Evolutionary conservation across 768 basidiomycete species (phyloP).

Genomic region (Termitomyces eurrhizus): DNA sequence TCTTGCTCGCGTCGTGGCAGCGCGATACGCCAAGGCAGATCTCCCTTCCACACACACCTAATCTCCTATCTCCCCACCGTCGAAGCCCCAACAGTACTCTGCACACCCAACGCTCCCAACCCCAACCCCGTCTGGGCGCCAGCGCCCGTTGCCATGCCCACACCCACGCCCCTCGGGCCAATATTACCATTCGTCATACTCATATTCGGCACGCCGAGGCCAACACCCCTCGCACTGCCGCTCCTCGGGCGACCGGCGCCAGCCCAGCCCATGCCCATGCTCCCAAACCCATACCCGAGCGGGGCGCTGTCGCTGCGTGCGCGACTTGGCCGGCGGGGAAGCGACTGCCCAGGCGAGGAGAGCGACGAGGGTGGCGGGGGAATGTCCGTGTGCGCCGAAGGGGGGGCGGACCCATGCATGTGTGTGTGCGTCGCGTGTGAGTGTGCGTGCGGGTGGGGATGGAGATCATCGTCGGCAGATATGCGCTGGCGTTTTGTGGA

Average conservation of each 20-base stretch:
- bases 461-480: constrained; percentile 28
- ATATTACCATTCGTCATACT: constrained; percentile 27
- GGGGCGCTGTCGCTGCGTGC: constrained; percentile 69
- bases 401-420: constrained; percentile 15
- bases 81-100: neutral
- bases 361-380: constrained; percentile 26
- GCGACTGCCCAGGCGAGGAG: constrained; percentile 7
- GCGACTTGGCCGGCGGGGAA: constrained; percentile 29
- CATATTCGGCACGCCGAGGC: constrained; percentile 26
- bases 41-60: neutral
- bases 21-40: neutral
- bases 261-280: constrained; percentile 7
- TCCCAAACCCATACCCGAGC: constrained; percentile 39
- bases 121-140: neutral
- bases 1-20: neutral
- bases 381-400: constrained; percentile 22
- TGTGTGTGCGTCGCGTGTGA: neutral
- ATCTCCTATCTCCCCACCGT: neutral
- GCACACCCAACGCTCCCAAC: neutral
- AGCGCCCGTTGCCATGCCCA: neutral
- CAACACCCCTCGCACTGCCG: constrained; percentile 35
- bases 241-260: constrained; percentile 38
- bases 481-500: constrained; percentile 54
- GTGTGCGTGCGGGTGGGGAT: neutral
- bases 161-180: neutral